Evolutionary conservation across 2,329 filamentous ascomycete genomes (phyloP).

Genomic region (Monosporascus sp.): DNA sequence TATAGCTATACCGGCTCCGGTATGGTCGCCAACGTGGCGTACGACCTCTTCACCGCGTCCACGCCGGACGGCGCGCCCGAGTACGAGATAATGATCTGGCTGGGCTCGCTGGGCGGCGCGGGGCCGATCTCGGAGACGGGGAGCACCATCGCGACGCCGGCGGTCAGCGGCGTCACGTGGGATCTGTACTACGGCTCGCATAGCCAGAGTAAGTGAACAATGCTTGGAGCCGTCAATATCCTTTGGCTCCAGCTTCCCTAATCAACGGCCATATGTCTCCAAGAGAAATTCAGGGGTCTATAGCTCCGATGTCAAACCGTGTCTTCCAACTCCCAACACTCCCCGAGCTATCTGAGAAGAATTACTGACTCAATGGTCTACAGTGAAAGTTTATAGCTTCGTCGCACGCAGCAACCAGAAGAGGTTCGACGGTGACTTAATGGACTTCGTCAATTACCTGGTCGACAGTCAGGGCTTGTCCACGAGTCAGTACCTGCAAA

Average conservation of each 20-base stretch:
- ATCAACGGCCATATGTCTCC: no score
- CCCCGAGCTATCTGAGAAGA: no score
- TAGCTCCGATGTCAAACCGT: no score
- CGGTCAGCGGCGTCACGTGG: conserved; percentile 46
- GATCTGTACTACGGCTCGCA: conserved; percentile 53
- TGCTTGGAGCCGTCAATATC: no score
- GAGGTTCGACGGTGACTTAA: conserved; percentile 48
- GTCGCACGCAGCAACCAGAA: conserved; percentile 28
- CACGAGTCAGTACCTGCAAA: conserved; percentile 43
- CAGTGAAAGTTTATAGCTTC: conserved; percentile 42
- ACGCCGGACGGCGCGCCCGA: conserved; percentile 39
- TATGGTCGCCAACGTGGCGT: conserved; percentile 52
- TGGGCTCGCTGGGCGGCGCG: conserved; percentile 21
- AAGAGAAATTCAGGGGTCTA: no score
- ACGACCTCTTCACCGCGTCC: conserved; percentile 51
- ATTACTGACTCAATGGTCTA: no score
- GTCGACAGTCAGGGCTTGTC: conserved; percentile 36
- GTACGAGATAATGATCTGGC: conserved; percentile 49
- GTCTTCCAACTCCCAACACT: no score
- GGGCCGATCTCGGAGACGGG: conserved; percentile 37
- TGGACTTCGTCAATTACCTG: conserved; percentile 49
- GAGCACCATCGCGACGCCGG: conserved; percentile 45
- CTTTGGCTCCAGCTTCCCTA: no score
- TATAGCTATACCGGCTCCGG: conserved; percentile 40
- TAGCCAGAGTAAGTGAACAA: conserved; percentile 36